These are phyloP conservation scores for Aurinia saxatilis DNA, from an alignment of 345 rosid genomes.

Conservation along the genomic window DNA sequence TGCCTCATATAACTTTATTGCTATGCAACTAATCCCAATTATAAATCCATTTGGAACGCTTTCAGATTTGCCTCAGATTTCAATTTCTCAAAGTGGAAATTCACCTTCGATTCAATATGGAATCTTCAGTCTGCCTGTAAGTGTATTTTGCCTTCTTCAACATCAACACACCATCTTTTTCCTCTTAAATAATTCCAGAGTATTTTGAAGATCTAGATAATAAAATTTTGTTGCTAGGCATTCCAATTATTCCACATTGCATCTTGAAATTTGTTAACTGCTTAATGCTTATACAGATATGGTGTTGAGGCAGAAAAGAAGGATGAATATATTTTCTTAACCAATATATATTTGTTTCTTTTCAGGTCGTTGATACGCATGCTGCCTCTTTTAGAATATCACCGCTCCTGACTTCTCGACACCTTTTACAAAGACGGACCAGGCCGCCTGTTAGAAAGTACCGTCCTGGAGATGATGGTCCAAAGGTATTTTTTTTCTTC, in stretches of 20 bases:
- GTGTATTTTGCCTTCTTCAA: slow-evolving; percentile 9
- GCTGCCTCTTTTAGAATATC: no score
- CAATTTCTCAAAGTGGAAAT: slow-evolving; percentile 70
- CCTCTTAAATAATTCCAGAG: neutral
- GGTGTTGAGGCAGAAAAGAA: neutral
- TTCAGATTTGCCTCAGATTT: slow-evolving; percentile 85
- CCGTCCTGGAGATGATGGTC: no score
- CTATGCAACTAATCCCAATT: slow-evolving; percentile 45
- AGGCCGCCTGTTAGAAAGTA: no score
- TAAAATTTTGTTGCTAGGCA: neutral
- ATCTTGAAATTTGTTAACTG: neutral
- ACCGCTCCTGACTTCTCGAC: no score
- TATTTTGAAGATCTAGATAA: neutral
- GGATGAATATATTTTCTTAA: neutral
- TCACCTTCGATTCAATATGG: slow-evolving; percentile 82
- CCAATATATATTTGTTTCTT: neutral
- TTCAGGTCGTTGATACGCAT: slow-evolving; percentile 34
- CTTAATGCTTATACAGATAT: neutral
- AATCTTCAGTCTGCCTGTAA: slow-evolving; percentile 52
- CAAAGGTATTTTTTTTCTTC: slow-evolving; percentile 28
- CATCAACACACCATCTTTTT: neutral
- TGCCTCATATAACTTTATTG: slow-evolving; percentile 34
- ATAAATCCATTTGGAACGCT: slow-evolving; percentile 88
- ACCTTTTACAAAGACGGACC: no score
- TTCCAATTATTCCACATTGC: neutral